Percentiles rank a stretch among this genome's conserved stretches.
Evolutionary conservation across 805 yeast species (phyloP).

Genomic region (Limtongozyma cylindracea): DNA sequence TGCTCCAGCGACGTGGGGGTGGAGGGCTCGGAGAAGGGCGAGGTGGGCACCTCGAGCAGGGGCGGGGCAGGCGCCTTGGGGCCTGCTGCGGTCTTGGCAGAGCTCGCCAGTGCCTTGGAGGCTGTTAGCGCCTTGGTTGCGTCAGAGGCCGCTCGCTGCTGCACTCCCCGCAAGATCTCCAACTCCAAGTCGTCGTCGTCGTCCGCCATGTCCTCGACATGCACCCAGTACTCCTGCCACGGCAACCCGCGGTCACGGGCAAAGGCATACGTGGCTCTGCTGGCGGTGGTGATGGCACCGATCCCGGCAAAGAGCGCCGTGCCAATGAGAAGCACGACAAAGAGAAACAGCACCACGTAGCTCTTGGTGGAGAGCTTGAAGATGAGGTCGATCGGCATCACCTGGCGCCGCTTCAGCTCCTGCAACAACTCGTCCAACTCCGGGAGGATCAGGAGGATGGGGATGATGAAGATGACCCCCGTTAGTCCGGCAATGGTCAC

Average conservation of each 20-base stretch:
- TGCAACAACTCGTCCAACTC: constrained; percentile 30
- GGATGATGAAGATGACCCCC: constrained; percentile 50
- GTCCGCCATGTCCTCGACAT: constrained; percentile 12
- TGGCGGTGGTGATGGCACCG: constrained; percentile 60
- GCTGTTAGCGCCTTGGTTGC: too few relatives aligned
- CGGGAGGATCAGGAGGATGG: constrained; percentile 48
- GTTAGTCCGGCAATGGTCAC: constrained; percentile 38
- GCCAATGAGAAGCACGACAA: constrained; percentile 40
- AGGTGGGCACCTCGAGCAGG: too few relatives aligned
- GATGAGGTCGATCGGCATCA: constrained; percentile 58
- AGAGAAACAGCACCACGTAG: constrained; percentile 37
- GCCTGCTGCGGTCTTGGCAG: too few relatives aligned
- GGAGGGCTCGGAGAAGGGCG: too few relatives aligned
- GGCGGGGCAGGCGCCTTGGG: too few relatives aligned
- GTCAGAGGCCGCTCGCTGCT: too few relatives aligned
- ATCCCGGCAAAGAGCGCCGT: constrained; percentile 55
- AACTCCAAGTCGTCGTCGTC: too few relatives aligned
- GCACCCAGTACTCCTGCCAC: constrained; percentile 31
- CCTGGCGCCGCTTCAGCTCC: constrained; percentile 28
- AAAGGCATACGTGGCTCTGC: constrained; percentile 60
- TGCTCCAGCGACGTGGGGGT: too few relatives aligned
- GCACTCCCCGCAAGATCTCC: too few relatives aligned
- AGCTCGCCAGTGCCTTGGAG: too few relatives aligned
- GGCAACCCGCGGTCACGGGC: constrained; percentile 73
- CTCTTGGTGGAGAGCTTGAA: constrained; percentile 51